A percentile compares a stretch with the other conserved stretches of the same genome.
phyloP scores from a whole-genome alignment of 495 filamentous ascomycete species.

The Penicillium salamii region DNA sequence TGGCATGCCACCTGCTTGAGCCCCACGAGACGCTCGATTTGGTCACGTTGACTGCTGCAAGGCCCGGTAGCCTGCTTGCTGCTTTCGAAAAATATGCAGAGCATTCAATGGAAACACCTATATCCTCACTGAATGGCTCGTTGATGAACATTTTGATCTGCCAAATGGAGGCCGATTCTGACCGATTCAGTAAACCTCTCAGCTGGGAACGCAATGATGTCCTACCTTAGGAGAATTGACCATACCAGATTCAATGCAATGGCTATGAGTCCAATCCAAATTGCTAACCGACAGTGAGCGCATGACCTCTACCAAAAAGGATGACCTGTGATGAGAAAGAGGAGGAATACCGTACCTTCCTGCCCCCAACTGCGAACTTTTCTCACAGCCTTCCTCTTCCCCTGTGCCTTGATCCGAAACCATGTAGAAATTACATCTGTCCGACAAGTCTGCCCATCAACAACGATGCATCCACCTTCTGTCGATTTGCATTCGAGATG shows the following conservation, averaged over 20 bases:
- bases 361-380: slow-evolving; percentile 7
- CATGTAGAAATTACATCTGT: slow-evolving; percentile 31
- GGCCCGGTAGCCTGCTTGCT: no score
- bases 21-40: no score
- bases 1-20: no score
- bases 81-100: no score
- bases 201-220: not conserved
- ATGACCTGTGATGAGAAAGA: not conserved
- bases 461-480: slow-evolving; percentile 32
- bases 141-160: not conserved
- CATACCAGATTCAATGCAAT: slow-evolving; percentile 4
- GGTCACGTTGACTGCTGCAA: no score
- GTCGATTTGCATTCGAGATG: slow-evolving; percentile 38
- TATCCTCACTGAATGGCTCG: not conserved
- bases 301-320: not conserved
- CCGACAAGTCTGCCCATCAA: slow-evolving; percentile 37
- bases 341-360: slow-evolving; percentile 30
- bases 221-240: not conserved
- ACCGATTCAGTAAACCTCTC: not conserved
- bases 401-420: slow-evolving; percentile 22
- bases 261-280: not conserved
- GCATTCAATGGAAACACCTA: no score
- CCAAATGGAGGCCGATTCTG: not conserved
- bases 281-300: not conserved
- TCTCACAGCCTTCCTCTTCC: slow-evolving; percentile 12